Evolutionary conservation across 352 stramenopile species (phyloP), one percentile per base, ranked within the genome.

Genomic region (Aphanomyces cochlioides): DNA sequence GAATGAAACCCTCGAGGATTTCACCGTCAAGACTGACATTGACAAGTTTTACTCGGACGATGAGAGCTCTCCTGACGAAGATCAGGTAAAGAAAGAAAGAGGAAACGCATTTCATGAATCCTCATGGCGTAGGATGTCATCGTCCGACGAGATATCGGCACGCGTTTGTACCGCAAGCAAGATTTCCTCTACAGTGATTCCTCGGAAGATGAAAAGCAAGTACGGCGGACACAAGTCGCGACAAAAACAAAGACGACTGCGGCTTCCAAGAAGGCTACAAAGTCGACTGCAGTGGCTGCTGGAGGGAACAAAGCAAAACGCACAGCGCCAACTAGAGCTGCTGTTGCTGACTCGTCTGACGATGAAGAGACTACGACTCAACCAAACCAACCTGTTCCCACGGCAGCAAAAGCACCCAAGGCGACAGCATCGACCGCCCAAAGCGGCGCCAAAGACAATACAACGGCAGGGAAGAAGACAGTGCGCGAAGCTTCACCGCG

Each of bases 41-140:
- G 84, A 93, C 63, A 74, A 80, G 41, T 94, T 94, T 71, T 93
- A 92, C 65, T 92, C 85, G 3, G 82, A 92, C 41, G 78, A 90
- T 47, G 84, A 90, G 54, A 90, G 81, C 59, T 80, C 85, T 19
- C 74, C 78, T 17, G 76, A 77, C 56, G 67, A 57, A 13, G 75
- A 72, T 0, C 74, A 74, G 43, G 47, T 61, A 50, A 48, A 4
- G 6, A 13, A 36, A 10, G 15, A 47, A 48, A 38, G 37, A 39
- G 7, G 4, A 17, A 50, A 37, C 3, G 34, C 15, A 4, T 7
- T 13, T 56, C 15, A 28, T 28, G 28, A 1, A 4, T 59, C 10
- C 12, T 64, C 28, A 28, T 45, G 3, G 66, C 84, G 39, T 81
- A 89, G 60, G 82, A 87, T 59, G 83, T 88, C 41, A 80, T 93